Percentiles rank a stretch among this genome's conserved stretches.
Evolutionary conservation across 179 eudicot species (phyloP).

Genomic region (Nepenthes alata): DNA sequence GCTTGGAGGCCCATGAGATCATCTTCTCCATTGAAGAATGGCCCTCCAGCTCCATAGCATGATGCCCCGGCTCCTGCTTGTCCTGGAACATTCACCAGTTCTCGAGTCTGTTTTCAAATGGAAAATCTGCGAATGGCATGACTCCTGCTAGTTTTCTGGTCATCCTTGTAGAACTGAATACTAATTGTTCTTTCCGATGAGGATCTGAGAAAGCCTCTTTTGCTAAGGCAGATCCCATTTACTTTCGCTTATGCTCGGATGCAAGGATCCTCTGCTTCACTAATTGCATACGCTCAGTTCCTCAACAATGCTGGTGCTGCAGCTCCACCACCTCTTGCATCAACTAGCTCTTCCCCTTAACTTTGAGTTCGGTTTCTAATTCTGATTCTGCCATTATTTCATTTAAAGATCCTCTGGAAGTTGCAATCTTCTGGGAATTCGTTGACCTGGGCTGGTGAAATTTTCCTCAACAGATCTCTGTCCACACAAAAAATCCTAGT

Average conservation of each 20-base stretch:
- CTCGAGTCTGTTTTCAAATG: conserved; percentile 13
- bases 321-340: conserved; percentile 52
- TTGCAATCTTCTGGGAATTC: conserved; percentile 19
- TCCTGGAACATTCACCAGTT: conserved; percentile 10
- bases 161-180: conserved; percentile 31
- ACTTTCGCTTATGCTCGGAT: conserved; percentile 66
- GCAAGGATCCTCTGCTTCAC: conserved; percentile 52
- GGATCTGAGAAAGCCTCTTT: conserved; percentile 47
- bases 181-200: conserved; percentile 36
- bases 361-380: conserved; percentile 38
- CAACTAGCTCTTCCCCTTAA: conserved; percentile 42
- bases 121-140: conserved; percentile 16
- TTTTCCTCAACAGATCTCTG: conserved; percentile 59
- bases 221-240: conserved; percentile 68
- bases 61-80: conserved; percentile 8
- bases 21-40: no score
- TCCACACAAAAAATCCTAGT: conserved; percentile 55
- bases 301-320: conserved; percentile 55
- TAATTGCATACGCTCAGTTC: conserved; percentile 31
- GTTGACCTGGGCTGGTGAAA: conserved; percentile 62
- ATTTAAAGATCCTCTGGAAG: conserved; percentile 15
- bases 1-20: no score
- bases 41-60: no score
- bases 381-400: conserved; percentile 16
- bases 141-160: conserved; percentile 24